Conservation (phyloP, 140 eudicot species). For the Ambrosia hybrid region DNA sequence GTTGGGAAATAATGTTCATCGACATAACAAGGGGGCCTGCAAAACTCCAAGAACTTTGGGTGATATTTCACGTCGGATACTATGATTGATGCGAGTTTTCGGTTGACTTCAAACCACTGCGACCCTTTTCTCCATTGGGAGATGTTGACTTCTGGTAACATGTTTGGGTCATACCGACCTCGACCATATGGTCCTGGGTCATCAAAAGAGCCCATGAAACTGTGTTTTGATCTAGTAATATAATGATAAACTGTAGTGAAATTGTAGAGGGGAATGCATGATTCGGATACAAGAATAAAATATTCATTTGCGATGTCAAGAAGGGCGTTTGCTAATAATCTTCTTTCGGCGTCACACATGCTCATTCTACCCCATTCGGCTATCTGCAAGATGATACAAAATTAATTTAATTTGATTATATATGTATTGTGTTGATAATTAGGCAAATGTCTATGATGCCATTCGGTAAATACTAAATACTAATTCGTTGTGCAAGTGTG, state of each 20-base stretch:
- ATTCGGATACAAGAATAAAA: slow-evolving; percentile 74
- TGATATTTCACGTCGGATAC: slow-evolving; percentile 27
- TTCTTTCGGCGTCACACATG: slow-evolving; percentile 84
- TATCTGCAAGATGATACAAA: slow-evolving; percentile 29
- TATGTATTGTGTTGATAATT: not conserved
- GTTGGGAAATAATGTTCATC: slow-evolving; percentile 51
- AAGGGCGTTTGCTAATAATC: slow-evolving; percentile 81
- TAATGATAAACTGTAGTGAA: slow-evolving; percentile 58
- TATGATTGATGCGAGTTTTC: slow-evolving; percentile 35
- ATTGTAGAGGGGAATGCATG: slow-evolving; percentile 78
- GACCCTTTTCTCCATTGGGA: slow-evolving; percentile 83
- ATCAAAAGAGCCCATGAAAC: slow-evolving; percentile 75
- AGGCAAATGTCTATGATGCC: not conserved
- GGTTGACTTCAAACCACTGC: slow-evolving; percentile 51
- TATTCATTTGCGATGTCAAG: slow-evolving; percentile 72
- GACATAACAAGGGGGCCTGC: slow-evolving; percentile 46
- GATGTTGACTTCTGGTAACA: slow-evolving; percentile 67
- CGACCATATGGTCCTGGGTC: slow-evolving; percentile 71
- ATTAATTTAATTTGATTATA: not conserved
- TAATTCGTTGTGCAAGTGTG: not conserved
- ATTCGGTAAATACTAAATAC: not conserved
- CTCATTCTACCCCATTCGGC: slow-evolving; percentile 83
- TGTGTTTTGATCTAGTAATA: slow-evolving; percentile 54
- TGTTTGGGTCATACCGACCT: slow-evolving; percentile 57
- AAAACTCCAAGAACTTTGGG: slow-evolving; percentile 40